Evolutionary conservation across 148 eudicot genomes (phyloP), one percentile per base, ranked within the genome.

Genomic region (Fallopia convolvulus): DNA sequence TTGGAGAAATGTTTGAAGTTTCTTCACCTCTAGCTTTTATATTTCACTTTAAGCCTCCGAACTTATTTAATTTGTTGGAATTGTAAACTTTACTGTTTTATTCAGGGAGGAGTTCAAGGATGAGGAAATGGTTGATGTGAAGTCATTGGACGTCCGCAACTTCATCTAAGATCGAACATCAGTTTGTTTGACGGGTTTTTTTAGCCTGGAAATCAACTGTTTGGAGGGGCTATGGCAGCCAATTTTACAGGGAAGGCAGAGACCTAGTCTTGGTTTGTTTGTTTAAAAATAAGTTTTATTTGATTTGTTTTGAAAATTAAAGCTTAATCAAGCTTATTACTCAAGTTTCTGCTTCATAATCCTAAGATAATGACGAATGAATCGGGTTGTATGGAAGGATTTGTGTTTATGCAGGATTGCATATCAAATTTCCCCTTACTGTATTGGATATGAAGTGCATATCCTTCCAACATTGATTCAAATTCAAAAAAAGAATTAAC

Each of bases 61-160:
- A n/a, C 61, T n/a, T 30, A 7, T 14, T 17, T 17, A 53, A 53
- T 53, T 1, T 53, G 12, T 61, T 23, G 39, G 68, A 66, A 33
- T 42, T 66, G 72, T 36, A 68, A 13, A 17, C 44, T 74, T 8
- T 70, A 8, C 6, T 55, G n/a, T 33, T 12, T 77, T 68, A 58
- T 76, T 78, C 90, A 95, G 99, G 89, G 99, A 95, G 86, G 99
- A 95, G 83, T 92, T 90, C 75, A 87, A 92, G 84, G 97, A 92
- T 41, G 99, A 95, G 83, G 86, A 83, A 79, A 86, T 95, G 94
- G 89, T 84, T 52, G 93, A 87, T 41, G 97, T 90, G 81, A 94
- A 90, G 93, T 83, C 97, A 8, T 75, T 94, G 81, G 98, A 94
- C 83, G 85, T 90, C 85, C 74, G 98, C 76, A 92, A 92, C 85